Conservation (phyloP, 2,329 filamentous ascomycete genomes). For the Juglanconis oblonga region DNA sequence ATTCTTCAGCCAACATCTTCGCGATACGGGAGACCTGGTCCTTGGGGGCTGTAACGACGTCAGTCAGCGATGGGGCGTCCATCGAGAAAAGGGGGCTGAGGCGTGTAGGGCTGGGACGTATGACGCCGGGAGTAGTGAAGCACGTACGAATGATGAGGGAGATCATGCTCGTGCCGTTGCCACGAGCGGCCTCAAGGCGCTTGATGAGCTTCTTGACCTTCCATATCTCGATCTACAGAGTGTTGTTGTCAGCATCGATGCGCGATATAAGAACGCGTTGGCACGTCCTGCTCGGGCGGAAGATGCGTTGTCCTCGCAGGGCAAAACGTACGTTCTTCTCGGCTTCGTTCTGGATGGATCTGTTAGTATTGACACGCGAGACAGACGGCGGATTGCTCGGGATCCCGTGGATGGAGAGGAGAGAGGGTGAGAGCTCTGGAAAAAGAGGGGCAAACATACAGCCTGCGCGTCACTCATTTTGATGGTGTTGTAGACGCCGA, state of each 20-base stretch:
- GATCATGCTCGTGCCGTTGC: constrained; percentile 99
- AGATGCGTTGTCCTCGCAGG: background rate
- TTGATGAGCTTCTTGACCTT: constrained; percentile 99
- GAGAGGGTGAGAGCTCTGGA: background rate
- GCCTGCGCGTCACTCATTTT: constrained; percentile 84
- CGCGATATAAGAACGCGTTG: constrained; percentile 3
- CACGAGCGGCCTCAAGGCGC: constrained; percentile 91
- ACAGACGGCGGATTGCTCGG: background rate
- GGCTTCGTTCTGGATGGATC: constrained; percentile 58
- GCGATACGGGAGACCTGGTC: constrained; percentile 93
- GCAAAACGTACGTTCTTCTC: constrained; percentile 79
- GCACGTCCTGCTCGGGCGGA: background rate
- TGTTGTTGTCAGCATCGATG: constrained; percentile 24
- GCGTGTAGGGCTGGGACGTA: too few relatives aligned
- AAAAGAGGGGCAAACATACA: constrained; percentile 18
- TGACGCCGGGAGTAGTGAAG: constrained; percentile 8
- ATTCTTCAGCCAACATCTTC: constrained; percentile 99
- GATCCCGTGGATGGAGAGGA: background rate
- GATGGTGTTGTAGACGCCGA: constrained; percentile 30
- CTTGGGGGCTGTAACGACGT: constrained; percentile 71
- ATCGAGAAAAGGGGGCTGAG: too few relatives aligned
- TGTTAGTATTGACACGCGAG: constrained; percentile 4
- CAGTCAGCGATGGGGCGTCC: constrained; percentile 21
- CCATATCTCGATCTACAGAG: constrained; percentile 69
- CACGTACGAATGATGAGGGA: constrained; percentile 93